Conservation (phyloP, 2,329 filamentous ascomycete species). For the Arthroderma uncinatum region DNA sequence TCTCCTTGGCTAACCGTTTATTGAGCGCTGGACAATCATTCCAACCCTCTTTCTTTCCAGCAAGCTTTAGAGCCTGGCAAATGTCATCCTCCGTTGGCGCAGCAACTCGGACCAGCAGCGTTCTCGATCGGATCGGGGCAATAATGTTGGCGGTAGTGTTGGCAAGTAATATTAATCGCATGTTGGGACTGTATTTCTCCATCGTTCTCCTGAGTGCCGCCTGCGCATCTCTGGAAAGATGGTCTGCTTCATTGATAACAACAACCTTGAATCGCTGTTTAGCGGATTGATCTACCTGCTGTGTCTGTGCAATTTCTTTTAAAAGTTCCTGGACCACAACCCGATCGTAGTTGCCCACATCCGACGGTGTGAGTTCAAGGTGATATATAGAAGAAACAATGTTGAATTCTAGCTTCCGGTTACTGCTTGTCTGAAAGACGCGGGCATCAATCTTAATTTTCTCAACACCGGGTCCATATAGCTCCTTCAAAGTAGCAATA, state of each 20-base stretch:
- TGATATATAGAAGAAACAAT: constrained; percentile 96
- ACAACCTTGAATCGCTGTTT: constrained; percentile 96
- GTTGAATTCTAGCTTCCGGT: constrained; percentile 98
- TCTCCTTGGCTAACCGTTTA: constrained; percentile 75
- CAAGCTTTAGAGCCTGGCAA: constrained; percentile 56
- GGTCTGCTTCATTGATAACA: constrained; percentile 97
- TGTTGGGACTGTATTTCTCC: constrained; percentile 97
- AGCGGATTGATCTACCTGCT: constrained; percentile 90
- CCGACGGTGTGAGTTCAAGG: constrained; percentile 93
- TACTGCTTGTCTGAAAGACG: constrained; percentile 88
- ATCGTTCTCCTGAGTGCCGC: constrained; percentile 89
- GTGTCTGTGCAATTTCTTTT: constrained; percentile 96
- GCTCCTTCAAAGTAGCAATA: constrained; percentile 84
- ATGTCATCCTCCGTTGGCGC: constrained; percentile 82
- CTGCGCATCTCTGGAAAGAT: constrained; percentile 86
- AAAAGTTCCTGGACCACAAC: constrained; percentile 92
- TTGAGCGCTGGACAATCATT: constrained; percentile 64
- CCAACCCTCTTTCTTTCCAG: constrained; percentile 75
- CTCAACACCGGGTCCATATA: constrained; percentile 93
- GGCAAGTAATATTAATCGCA: constrained; percentile 80
- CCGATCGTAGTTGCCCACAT: constrained; percentile 91
- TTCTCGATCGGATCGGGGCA: constrained; percentile 89
- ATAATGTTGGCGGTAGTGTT: constrained; percentile 98
- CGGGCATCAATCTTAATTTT: constrained; percentile 99
- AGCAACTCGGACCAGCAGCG: constrained; percentile 79